phyloP scores from a whole-genome alignment of 2,329 filamentous ascomycete genomes.

The Aspergillus ibericus region DNA sequence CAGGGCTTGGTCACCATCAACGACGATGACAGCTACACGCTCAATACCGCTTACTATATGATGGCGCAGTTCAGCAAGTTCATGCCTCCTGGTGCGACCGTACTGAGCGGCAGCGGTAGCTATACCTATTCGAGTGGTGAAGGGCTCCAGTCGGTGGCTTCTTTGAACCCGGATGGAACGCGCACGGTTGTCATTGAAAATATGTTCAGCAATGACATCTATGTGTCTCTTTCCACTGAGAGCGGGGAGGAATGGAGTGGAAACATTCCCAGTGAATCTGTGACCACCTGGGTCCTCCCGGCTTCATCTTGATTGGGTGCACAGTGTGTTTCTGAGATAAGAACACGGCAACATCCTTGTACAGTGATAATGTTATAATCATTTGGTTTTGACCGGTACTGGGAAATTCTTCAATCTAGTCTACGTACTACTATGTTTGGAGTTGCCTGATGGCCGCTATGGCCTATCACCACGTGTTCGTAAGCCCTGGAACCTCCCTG shows the following conservation, averaged over 20 bases:
- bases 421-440: too few species aligned
- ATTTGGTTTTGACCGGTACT: too few species aligned
- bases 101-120: constrained; percentile 47
- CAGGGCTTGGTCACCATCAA: constrained; percentile 30
- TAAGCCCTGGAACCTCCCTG: too few species aligned
- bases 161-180: constrained; percentile 49
- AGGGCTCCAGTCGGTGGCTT: constrained; percentile 48
- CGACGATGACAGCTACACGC: constrained; percentile 44
- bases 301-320: constrained; percentile 1
- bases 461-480: too few species aligned
- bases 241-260: constrained; percentile 30
- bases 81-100: constrained; percentile 48
- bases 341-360: too few species aligned
- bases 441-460: too few species aligned
- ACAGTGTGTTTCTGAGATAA: too few species aligned
- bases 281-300: constrained; percentile 33
- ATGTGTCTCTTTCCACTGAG: constrained; percentile 33
- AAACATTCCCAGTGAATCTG: constrained; percentile 28
- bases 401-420: too few species aligned
- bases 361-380: too few species aligned
- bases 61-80: constrained; percentile 54
- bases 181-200: constrained; percentile 51
- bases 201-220: constrained; percentile 48
- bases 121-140: constrained; percentile 42
- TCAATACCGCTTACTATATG: constrained; percentile 55